These are phyloP conservation scores for Endotrypanum monterogeii DNA, from an alignment of 208 protist genomes.

Conservation along the genomic window DNA sequence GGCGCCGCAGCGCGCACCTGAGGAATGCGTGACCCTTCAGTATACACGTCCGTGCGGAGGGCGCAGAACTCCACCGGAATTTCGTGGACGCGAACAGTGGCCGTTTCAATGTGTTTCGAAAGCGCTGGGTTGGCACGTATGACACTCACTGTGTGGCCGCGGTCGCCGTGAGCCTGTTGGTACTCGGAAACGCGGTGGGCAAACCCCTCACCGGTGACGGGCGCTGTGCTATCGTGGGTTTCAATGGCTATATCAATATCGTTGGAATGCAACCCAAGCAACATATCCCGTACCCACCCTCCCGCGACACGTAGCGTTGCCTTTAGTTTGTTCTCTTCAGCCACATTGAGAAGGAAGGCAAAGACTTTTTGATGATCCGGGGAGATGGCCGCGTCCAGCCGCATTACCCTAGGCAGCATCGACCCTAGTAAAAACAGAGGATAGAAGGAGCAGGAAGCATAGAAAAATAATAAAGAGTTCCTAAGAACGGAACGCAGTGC, in stretches of 20 bases:
- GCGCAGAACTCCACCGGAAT: slow-evolving; percentile 97
- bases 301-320: slow-evolving; percentile 92
- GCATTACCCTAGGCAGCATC: slow-evolving; percentile 37
- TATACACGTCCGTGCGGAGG: slow-evolving; percentile 95
- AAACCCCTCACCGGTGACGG: slow-evolving; percentile 90
- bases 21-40: slow-evolving; percentile 91
- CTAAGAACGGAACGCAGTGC: neutral
- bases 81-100: slow-evolving; percentile 90
- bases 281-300: slow-evolving; percentile 98
- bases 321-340: slow-evolving; percentile 52
- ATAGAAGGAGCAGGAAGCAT: neutral
- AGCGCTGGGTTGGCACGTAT: slow-evolving; percentile 97
- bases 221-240: slow-evolving; percentile 17
- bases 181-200: slow-evolving; percentile 83
- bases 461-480: neutral
- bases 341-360: slow-evolving; percentile 75
- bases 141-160: slow-evolving; percentile 82
- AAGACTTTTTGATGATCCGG: slow-evolving; percentile 83
- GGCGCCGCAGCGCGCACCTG: slow-evolving; percentile 74
- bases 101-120: slow-evolving; percentile 99
- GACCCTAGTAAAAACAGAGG: neutral
- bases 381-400: slow-evolving; percentile 51
- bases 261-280: slow-evolving; percentile 90
- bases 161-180: slow-evolving; percentile 45
- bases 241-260: slow-evolving; percentile 99